Base-by-base conservation (phyloP, 2,329 filamentous ascomycete species). In the Raffaelea deltoideospora region DNA sequence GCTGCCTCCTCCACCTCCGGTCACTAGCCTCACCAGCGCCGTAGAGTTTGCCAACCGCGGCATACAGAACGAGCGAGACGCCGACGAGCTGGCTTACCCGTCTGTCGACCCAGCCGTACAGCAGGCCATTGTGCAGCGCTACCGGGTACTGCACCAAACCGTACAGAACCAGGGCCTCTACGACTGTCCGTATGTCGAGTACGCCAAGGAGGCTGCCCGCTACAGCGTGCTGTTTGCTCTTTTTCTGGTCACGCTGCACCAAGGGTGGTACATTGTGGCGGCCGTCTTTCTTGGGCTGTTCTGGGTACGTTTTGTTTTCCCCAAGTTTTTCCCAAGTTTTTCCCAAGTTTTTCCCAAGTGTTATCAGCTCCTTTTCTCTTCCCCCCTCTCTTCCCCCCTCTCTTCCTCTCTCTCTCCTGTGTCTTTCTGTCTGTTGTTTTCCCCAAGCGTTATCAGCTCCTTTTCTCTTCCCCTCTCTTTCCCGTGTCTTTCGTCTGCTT, bases 211-310 rank as follows among this genome's bases (percentile, higher is more conserved):
- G 49, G 53, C 62, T 45, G 43, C 59, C n/a, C 67, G 74, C 10
- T 77, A 76, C 46, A 46, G 50, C 0, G 43, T 55, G 0, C 51
- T 78, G 7, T 76, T 78, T 40, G 46, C 42, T 0, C 38, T 51
- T 1, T 76, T 72, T 47, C 38, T 64, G 10, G 48, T 58, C 15
- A 46, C 61, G 2, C 54, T 78, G 3, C 53, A 54, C 39, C 49
- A 53, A 23, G 57, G 59, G 28, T 77, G 71, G 69, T 77, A 72
- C 50, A 50, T 69, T 35, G 61, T 64, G 2, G 75, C 71, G 3
- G 69, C 71, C 26, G 43, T 66, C 15, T 72, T 69, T 43, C 52
- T 79, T n/a, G 75, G 74, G 4, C 38, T 72, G 13, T 76, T 77
- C 50, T 78, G 73, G 69, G 65, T 69, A 55, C 29, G 53, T 29